phyloP scores from a whole-genome alignment of 139 green algal genomes.

The Chlamydomonas schloesseri region DNA sequence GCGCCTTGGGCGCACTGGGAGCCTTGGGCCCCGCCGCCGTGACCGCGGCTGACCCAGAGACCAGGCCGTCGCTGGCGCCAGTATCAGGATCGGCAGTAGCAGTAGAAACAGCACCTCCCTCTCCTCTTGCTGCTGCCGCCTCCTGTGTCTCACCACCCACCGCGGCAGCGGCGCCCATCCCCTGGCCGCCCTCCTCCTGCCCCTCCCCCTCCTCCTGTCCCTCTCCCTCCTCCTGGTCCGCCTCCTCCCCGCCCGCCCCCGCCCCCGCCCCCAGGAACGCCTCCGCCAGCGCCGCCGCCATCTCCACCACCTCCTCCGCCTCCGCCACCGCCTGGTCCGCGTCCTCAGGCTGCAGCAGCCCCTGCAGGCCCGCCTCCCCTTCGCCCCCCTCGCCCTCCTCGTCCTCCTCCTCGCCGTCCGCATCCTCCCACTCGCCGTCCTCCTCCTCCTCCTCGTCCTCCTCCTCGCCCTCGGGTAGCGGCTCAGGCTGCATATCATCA shows the following conservation, averaged over 20 bases:
- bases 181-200: neutral
- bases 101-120: too few relatives aligned
- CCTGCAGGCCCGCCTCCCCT: neutral
- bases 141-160: too few relatives aligned
- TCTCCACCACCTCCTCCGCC: constrained; percentile 35
- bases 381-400: neutral
- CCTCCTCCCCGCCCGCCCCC: neutral
- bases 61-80: too few relatives aligned
- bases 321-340: constrained; percentile 12
- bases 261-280: neutral
- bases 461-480: neutral
- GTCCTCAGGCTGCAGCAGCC: neutral
- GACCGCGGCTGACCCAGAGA: too few relatives aligned
- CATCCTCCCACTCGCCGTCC: neutral
- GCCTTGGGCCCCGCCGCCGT: too few relatives aligned
- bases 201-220: neutral
- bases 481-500: neutral
- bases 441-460: neutral
- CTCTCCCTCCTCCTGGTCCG: neutral
- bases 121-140: neutral
- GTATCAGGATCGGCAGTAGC: too few relatives aligned
- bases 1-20: neutral
- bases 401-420: neutral
- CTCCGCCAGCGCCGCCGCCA: constrained; percentile 29
- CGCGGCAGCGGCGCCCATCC: too few relatives aligned